phyloP scores from a whole-genome alignment of 2,329 filamentous ascomycete species.

The Rosellinia necatrix region DNA sequence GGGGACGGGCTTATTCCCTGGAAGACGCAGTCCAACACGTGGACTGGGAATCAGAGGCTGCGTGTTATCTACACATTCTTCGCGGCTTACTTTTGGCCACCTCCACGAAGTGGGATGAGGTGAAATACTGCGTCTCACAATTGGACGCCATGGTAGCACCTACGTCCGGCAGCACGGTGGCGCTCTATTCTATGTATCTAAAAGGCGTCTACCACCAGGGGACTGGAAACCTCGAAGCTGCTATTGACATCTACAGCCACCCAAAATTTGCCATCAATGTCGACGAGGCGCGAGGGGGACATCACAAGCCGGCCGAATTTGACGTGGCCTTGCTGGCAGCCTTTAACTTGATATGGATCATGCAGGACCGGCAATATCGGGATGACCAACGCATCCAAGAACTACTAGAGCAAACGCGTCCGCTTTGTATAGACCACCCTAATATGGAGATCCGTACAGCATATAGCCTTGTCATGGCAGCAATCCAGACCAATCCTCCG shows the following conservation, averaged over 20 bases:
- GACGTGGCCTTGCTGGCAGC: slow-evolving; percentile 69
- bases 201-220: slow-evolving; percentile 77
- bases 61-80: slow-evolving; percentile 72
- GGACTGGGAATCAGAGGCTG: slow-evolving; percentile 68
- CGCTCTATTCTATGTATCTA: slow-evolving; percentile 70
- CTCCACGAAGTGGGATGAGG: slow-evolving; percentile 70
- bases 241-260: slow-evolving; percentile 69
- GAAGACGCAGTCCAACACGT: slow-evolving; percentile 61
- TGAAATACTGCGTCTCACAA: slow-evolving; percentile 60
- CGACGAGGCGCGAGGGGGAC: slow-evolving; percentile 44
- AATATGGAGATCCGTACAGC: slow-evolving; percentile 79
- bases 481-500: slow-evolving; percentile 64
- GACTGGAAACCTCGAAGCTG: slow-evolving; percentile 71
- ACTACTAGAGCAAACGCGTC: slow-evolving; percentile 68
- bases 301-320: slow-evolving; percentile 56
- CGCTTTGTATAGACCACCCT: slow-evolving; percentile 69
- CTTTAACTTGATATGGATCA: slow-evolving; percentile 73
- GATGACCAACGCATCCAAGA: slow-evolving; percentile 62
- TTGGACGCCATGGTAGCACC: slow-evolving; percentile 52
- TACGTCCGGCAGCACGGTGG: slow-evolving; percentile 51
- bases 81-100: slow-evolving; percentile 72
- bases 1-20: slow-evolving; percentile 56
- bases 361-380: slow-evolving; percentile 64
- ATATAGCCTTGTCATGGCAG: slow-evolving; percentile 75
- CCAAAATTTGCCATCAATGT: slow-evolving; percentile 59